phyloP scores from a whole-genome alignment of 1,284 basidiomycete genomes.

The Paramarasmius palmivorus region DNA sequence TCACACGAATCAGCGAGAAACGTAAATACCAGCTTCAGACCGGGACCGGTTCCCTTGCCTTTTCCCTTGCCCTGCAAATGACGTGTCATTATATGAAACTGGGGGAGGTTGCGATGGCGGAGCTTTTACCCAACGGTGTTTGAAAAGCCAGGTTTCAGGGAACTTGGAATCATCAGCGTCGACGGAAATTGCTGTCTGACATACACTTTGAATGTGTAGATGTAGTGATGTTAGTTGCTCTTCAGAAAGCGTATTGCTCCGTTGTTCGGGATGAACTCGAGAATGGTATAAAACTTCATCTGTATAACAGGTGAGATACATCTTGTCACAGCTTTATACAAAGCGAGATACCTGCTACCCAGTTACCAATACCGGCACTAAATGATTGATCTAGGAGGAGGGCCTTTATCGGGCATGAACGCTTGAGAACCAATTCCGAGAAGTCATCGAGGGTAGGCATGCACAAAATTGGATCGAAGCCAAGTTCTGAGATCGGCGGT shows the following conservation, averaged over 20 bases:
- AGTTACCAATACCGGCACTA: conserved; percentile 83
- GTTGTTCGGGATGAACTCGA: conserved; percentile 74
- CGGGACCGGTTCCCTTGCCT: conserved; percentile 58
- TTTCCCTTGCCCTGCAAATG: conserved; percentile 54
- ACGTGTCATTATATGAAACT: conserved; percentile 6
- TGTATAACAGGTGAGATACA: conserved; percentile 22
- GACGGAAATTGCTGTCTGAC: conserved; percentile 63
- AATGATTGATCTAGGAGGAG: conserved; percentile 82
- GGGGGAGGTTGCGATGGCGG: neutral
- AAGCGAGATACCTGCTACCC: conserved; percentile 66
- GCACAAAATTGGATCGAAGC: conserved; percentile 77
- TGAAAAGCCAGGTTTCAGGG: conserved; percentile 73
- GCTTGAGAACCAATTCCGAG: conserved; percentile 46
- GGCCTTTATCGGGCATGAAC: conserved; percentile 76
- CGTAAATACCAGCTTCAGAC: conserved; percentile 45
- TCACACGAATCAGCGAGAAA: conserved; percentile 7
- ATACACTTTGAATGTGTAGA: conserved; percentile 58
- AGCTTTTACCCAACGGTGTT: conserved; percentile 61
- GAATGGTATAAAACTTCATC: conserved; percentile 84
- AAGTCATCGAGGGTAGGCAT: conserved; percentile 71
- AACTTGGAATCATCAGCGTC: conserved; percentile 76
- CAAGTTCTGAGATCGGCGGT: conserved; percentile 69
- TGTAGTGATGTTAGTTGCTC: conserved; percentile 58
- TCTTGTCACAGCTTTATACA: neutral
- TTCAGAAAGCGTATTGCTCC: conserved; percentile 56